phyloP scores from a whole-genome alignment of 495 filamentous ascomycete species.

The Penicillium longicatenatum region DNA sequence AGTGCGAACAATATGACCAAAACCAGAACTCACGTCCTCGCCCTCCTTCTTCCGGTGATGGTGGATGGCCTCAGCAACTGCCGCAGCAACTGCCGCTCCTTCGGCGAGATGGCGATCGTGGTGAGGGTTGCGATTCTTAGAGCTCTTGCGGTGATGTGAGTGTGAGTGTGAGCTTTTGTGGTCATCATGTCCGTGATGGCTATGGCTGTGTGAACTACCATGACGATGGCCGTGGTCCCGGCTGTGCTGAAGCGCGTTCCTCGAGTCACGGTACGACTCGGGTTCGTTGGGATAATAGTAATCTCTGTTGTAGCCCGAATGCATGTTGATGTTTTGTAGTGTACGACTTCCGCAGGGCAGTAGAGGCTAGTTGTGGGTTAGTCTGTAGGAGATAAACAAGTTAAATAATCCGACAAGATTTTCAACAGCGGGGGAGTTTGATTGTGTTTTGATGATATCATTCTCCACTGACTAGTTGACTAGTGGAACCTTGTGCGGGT shows the following conservation, averaged over 20 bases:
- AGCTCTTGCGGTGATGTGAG: neutral
- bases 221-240: neutral
- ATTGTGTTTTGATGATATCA: slow-evolving; percentile 6
- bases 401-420: neutral
- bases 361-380: neutral
- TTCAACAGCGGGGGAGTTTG: neutral
- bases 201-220: neutral
- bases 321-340: neutral
- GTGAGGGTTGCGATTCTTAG: slow-evolving; percentile 4
- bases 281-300: neutral
- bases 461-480: slow-evolving; percentile 8
- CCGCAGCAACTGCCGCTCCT: slow-evolving; percentile 9
- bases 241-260: neutral
- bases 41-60: slow-evolving; percentile 12
- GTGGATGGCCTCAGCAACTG: slow-evolving; percentile 9
- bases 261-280: neutral
- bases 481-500: slow-evolving; percentile 5
- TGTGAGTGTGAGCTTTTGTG: neutral
- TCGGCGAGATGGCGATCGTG: slow-evolving; percentile 10
- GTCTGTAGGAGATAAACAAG: neutral
- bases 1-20: slow-evolving; percentile 16
- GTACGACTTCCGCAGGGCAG: neutral
- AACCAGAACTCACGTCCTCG: slow-evolving; percentile 12
- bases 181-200: neutral
- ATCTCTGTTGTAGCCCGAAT: neutral